Evolutionary conservation across 2,329 filamentous ascomycete genomes (phyloP), one percentile per base, ranked within the genome.

Genomic region (Stachybotrys elegans): DNA sequence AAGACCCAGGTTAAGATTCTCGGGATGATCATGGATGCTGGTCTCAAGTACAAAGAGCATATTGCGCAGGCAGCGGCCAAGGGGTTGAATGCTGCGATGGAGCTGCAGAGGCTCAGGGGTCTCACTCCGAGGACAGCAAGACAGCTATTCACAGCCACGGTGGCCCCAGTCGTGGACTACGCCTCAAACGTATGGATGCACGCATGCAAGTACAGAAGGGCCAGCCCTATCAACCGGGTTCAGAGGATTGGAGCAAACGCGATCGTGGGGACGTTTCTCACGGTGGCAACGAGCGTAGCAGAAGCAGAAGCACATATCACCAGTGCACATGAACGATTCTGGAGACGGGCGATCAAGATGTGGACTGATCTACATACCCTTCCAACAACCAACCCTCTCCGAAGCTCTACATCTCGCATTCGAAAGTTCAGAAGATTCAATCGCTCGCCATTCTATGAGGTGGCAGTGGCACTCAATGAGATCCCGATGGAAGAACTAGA

Each of bases 181-280:
- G 52, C 55, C 38, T 58, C 50, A n/a, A 57, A 52, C 27, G 45
- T 52, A 11, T 53, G 36, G 50, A 56, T 49, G 51, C 51, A 56
- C 40, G 37, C 23, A 37, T 56, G 21, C 44, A 55, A 49, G 22
- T 36, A 51, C 21, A 48, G 46, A 40, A 32, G 34, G 12, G 39
- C 29, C n/a, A 42, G 40, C 23, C 34, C 43, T 8, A 43, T 49
- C 25, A 46, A 49, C 22, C 37, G 37, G 21, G 43, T 46, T 19
- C 39, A 51, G 34, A 51, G 40, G 35, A 22, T 49, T 22, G 43
- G 43, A 37, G 48, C 43, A 23, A 37, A 52, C 43, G 48, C 46
- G 13, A 52, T 55, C 22, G 40, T 51, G 8, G 45, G 49, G 20
- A 48, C 47, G 20, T 53, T 51, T 20, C 37, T 40, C 22, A 51